These are phyloP conservation scores for Candida bentonensis DNA, from an alignment of 805 yeast species.

Conservation along the genomic window DNA sequence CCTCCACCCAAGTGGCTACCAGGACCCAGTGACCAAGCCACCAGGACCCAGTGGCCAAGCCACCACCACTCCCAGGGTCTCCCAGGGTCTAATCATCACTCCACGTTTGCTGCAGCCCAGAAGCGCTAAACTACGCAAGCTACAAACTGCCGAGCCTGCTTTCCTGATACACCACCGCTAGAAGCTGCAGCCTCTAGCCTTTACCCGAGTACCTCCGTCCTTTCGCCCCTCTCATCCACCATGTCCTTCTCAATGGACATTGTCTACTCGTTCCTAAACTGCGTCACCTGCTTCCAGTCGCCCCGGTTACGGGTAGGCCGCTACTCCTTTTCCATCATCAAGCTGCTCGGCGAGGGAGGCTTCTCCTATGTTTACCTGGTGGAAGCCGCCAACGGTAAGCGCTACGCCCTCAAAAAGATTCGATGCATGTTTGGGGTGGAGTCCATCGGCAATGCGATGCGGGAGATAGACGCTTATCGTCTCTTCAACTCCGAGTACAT, in stretches of 20 bases:
- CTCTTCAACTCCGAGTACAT: conserved; percentile 55
- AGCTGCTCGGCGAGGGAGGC: conserved; percentile 83
- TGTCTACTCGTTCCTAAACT: conserved; percentile 5
- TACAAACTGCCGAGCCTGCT: too few species aligned
- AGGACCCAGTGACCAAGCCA: too few species aligned
- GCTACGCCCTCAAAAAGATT: conserved; percentile 71
- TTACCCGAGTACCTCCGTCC: too few species aligned
- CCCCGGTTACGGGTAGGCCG: conserved; percentile 34
- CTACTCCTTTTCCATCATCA: conserved; percentile 8
- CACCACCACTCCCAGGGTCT: too few species aligned
- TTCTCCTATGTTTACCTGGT: conserved; percentile 79
- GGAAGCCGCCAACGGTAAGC: conserved; percentile 30
- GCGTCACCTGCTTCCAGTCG: conserved; percentile 26
- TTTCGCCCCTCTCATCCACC: too few species aligned
- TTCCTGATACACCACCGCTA: too few species aligned
- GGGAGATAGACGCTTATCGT: conserved; percentile 63
- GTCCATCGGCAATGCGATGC: conserved; percentile 58
- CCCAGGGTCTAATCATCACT: too few species aligned
- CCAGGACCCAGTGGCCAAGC: too few species aligned
- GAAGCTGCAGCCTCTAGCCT: too few species aligned
- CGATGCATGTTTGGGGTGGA: conserved; percentile 79
- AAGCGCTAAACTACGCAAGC: too few species aligned
- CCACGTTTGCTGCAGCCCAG: too few species aligned
- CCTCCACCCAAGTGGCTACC: too few species aligned
- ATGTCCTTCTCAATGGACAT: not conserved